These are phyloP conservation scores for Balakata baccata DNA, from an alignment of 345 rosid species.

Conservation along the genomic window DNA sequence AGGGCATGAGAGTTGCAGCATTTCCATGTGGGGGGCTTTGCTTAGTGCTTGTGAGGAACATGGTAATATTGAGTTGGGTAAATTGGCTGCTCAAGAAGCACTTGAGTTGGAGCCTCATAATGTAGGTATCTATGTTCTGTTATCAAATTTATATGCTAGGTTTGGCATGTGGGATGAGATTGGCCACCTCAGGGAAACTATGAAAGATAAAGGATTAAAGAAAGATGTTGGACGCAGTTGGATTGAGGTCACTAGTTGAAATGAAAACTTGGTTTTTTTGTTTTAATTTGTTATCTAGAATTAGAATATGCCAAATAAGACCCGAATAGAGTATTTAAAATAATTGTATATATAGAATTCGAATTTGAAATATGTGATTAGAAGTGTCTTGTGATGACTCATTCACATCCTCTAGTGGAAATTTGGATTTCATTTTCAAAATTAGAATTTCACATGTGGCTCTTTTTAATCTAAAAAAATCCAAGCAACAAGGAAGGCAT, in stretches of 20 bases:
- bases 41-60: conserved; percentile 43
- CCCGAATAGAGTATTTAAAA: too few relatives aligned
- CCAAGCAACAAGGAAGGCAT: too few relatives aligned
- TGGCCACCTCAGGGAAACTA: conserved; percentile 32
- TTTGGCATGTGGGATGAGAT: conserved; percentile 56
- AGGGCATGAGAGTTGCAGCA: conserved; percentile 20
- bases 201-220: conserved; percentile 39
- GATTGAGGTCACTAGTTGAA: conserved; percentile 38
- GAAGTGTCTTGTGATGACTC: too few relatives aligned
- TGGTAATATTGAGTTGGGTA: conserved; percentile 47
- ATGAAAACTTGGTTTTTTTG: background rate
- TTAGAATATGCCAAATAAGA: too few relatives aligned
- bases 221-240: conserved; percentile 54
- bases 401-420: too few relatives aligned
- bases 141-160: conserved; percentile 51
- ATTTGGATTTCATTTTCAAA: too few relatives aligned
- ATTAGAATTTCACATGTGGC: too few relatives aligned
- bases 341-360: too few relatives aligned
- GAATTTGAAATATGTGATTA: too few relatives aligned
- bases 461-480: too few relatives aligned
- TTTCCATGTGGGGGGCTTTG: conserved; percentile 59
- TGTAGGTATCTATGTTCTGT: conserved; percentile 40
- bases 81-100: conserved; percentile 49
- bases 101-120: conserved; percentile 51
- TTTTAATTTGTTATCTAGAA: too few relatives aligned